phyloP scores from a whole-genome alignment of 768 basidiomycete species.

The Agaricus blazei region DNA sequence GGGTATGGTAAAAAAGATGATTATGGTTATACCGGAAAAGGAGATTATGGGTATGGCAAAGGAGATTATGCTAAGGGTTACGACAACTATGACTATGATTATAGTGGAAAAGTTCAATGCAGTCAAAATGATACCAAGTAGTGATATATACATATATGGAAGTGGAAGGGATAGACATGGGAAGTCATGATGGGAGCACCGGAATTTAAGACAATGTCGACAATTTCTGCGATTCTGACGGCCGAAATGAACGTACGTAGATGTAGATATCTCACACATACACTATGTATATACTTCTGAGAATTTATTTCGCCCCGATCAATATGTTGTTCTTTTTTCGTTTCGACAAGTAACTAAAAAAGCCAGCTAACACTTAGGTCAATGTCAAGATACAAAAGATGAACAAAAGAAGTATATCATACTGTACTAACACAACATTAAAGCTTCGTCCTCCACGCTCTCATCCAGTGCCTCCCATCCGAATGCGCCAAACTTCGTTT shows the following conservation, averaged over 20 bases:
- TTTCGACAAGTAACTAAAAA: too few species aligned
- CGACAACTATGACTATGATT: too few species aligned
- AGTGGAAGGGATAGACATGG: neutral
- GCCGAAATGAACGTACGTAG: constrained; percentile 2
- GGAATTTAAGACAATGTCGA: neutral
- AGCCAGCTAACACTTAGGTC: neutral
- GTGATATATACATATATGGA: too few species aligned
- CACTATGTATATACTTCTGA: neutral
- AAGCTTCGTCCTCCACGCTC: constrained; percentile 9
- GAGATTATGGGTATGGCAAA: too few species aligned
- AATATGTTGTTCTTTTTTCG: neutral
- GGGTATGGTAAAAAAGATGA: too few species aligned
- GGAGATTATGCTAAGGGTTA: too few species aligned
- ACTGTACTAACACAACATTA: neutral
- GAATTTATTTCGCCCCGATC: neutral
- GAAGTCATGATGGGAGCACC: neutral
- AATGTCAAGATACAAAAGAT: neutral
- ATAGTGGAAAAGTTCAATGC: too few species aligned
- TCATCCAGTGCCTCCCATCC: constrained; percentile 3
- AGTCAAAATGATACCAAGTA: too few species aligned
- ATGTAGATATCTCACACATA: neutral
- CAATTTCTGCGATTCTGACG: neutral
- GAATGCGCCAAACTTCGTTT: neutral
- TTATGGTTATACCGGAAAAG: too few species aligned
- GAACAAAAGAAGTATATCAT: neutral